These are phyloP conservation scores for Tricholoma bakamatsutake DNA, from an alignment of 768 basidiomycete genomes.

Conservation along the genomic window DNA sequence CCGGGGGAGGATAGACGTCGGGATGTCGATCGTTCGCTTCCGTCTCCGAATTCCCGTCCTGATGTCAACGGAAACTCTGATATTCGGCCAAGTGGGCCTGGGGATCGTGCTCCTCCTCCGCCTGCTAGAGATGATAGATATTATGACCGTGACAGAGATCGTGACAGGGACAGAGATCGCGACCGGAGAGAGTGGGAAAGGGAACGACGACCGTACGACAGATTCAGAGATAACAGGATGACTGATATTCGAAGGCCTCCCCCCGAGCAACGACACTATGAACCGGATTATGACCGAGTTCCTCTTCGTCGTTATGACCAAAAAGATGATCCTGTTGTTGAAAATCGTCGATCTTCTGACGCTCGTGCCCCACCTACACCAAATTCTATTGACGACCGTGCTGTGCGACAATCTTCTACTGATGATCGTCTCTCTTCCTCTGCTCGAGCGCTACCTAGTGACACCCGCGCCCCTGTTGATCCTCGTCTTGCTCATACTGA, in stretches of 20 bases:
- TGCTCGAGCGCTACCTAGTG: conserved; percentile 12
- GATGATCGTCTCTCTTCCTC: conserved; percentile 11
- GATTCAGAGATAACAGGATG: conserved; percentile 13
- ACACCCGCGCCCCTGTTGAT: conserved; percentile 22
- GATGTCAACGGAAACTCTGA: conserved; percentile 10
- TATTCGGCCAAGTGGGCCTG: conserved; percentile 10
- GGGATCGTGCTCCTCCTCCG: conserved; percentile 13
- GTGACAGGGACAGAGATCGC: conserved; percentile 32
- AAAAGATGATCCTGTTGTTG: conserved; percentile 17
- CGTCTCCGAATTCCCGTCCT: conserved; percentile 11
- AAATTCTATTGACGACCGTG: conserved; percentile 2
- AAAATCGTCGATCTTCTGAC: conserved; percentile 26
- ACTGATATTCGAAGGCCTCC: conserved; percentile 35
- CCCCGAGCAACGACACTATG: conserved; percentile 43
- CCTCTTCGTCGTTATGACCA: conserved; percentile 20
- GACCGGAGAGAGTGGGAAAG: conserved; percentile 22
- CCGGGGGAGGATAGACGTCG: conserved; percentile 25
- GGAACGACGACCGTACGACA: conserved; percentile 31
- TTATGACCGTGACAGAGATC: conserved; percentile 31
- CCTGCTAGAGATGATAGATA: conserved; percentile 24
- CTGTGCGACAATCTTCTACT: conserved; percentile 7
- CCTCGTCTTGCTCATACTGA: conserved; percentile 21
- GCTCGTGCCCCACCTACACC: conserved; percentile 22
- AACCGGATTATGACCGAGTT: conserved; percentile 31
- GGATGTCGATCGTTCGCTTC: conserved; percentile 19